Evolutionary conservation across 2,329 filamentous ascomycete species (phyloP).

Genomic region (Chalara sp.): DNA sequence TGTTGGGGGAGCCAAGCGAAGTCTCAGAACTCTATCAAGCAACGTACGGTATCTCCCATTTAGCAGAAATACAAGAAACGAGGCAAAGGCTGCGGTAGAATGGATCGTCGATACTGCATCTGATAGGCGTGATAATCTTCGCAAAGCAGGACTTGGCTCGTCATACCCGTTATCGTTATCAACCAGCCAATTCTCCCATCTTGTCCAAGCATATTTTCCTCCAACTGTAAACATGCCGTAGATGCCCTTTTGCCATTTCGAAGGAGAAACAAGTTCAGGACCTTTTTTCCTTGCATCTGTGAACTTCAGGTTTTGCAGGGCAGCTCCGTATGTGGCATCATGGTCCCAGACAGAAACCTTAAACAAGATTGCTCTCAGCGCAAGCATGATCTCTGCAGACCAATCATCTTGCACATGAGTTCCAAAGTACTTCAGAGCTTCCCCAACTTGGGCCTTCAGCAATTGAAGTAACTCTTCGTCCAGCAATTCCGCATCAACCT

Average conservation of each 20-base stretch:
- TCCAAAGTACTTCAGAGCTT: constrained; percentile 81
- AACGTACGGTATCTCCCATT: constrained; percentile 89
- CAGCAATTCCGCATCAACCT: constrained; percentile 90
- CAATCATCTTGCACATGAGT: constrained; percentile 78
- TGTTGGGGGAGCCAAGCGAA: constrained; percentile 79
- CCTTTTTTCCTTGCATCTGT: constrained; percentile 69
- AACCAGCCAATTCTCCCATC: constrained; percentile 83
- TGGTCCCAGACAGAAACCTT: constrained; percentile 97
- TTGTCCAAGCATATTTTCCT: constrained; percentile 83
- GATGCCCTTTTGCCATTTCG: constrained; percentile 72
- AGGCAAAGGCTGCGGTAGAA: constrained; percentile 73
- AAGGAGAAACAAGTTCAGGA: constrained; percentile 60
- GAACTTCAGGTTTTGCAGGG: constrained; percentile 85
- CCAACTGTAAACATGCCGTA: constrained; percentile 84
- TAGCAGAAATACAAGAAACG: constrained; percentile 84
- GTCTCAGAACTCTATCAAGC: constrained; percentile 74
- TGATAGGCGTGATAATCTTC: constrained; percentile 62
- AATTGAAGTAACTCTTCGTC: constrained; percentile 89
- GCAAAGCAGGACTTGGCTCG: constrained; percentile 43
- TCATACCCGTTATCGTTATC: constrained; percentile 71
- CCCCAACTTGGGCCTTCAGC: constrained; percentile 76
- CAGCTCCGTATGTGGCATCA: constrained; percentile 88
- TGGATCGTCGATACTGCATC: constrained; percentile 65
- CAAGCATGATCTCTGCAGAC: constrained; percentile 76
- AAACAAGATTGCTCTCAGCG: constrained; percentile 73